Percentiles rank a stretch among this genome's conserved stretches.
Conservation (phyloP, 148 eudicot species). For the Nepenthes gracilis region DNA sequence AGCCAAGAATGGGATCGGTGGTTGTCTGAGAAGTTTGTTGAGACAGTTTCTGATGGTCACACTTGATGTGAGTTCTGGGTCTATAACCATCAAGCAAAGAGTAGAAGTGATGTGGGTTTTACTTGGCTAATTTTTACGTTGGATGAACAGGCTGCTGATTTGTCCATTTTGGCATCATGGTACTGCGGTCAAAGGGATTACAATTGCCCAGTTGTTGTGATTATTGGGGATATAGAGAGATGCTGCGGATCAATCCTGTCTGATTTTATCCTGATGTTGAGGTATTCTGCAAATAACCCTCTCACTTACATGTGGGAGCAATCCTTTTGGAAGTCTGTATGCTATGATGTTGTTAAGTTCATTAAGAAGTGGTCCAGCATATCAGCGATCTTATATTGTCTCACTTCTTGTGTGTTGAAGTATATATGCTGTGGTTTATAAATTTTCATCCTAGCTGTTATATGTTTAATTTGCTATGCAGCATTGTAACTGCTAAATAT, state of each 20-base stretch:
- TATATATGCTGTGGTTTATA: neutral
- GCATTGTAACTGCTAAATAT: conserved; percentile 6
- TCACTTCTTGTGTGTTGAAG: neutral
- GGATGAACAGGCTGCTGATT: conserved; percentile 59
- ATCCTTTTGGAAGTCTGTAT: neutral
- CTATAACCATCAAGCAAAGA: no score
- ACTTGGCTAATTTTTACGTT: conserved; percentile 3
- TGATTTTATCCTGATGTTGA: conserved; percentile 70
- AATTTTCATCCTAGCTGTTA: neutral
- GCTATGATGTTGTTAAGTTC: neutral
- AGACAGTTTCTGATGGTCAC: conserved; percentile 42
- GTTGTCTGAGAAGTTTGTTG: conserved; percentile 59
- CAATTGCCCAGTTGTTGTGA: conserved; percentile 54
- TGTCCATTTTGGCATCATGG: conserved; percentile 83
- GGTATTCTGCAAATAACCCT: conserved; percentile 27
- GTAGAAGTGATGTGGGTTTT: neutral
- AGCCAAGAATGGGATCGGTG: conserved; percentile 71
- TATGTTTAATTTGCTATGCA: neutral
- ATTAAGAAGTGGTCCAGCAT: no score
- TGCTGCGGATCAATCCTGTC: conserved; percentile 71
- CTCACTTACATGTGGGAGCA: neutral
- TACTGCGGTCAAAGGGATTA: conserved; percentile 41
- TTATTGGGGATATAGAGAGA: conserved; percentile 83
- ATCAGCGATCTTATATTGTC: neutral
- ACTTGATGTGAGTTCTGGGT: conserved; percentile 49